A percentile compares a stretch with the other conserved stretches of the same genome.
These are phyloP conservation scores for Aspergillus sparsus DNA, from an alignment of 495 filamentous ascomycete species.

Conservation along the genomic window DNA sequence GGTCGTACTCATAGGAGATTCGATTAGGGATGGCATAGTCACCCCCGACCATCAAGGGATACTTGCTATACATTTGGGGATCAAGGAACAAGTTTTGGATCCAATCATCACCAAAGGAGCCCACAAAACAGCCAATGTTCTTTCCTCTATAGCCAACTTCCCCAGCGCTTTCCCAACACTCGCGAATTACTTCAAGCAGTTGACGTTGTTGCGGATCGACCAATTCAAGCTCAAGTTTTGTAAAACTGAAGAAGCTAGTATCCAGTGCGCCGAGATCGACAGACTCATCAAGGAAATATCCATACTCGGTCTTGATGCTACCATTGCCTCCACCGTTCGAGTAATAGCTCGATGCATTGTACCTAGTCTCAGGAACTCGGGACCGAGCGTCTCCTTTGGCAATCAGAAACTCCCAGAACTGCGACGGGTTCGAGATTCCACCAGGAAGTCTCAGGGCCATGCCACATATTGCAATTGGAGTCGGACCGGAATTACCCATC, in stretches of 20 bases:
- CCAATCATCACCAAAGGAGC: too few species aligned
- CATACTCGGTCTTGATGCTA: slow-evolving; percentile 37
- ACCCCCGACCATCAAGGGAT: too few species aligned
- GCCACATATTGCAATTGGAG: slow-evolving; percentile 54
- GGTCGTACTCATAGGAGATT: slow-evolving; percentile 35
- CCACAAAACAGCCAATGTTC: slow-evolving; percentile 50
- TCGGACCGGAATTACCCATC: too few species aligned
- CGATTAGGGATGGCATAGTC: slow-evolving; percentile 40
- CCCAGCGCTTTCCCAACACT: slow-evolving; percentile 46
- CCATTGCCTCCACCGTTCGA: slow-evolving; percentile 6
- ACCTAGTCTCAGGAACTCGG: slow-evolving; percentile 40
- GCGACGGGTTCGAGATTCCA: slow-evolving; percentile 28
- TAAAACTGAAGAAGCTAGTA: slow-evolving; percentile 49
- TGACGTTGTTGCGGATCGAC: slow-evolving; percentile 54
- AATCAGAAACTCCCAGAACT: slow-evolving; percentile 47
- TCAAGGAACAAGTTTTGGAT: too few species aligned
- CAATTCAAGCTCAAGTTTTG: too few species aligned
- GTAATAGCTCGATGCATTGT: slow-evolving; percentile 32
- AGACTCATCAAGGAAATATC: slow-evolving; percentile 55
- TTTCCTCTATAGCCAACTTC: slow-evolving; percentile 45
- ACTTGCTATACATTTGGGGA: too few species aligned
- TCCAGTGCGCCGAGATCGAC: slow-evolving; percentile 42
- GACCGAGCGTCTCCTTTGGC: slow-evolving; percentile 38
- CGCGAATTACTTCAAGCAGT: slow-evolving; percentile 53
- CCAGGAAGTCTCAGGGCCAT: slow-evolving; percentile 53